Conservation (phyloP, 2,329 filamentous ascomycete species). For the Hortaea werneckii region DNA sequence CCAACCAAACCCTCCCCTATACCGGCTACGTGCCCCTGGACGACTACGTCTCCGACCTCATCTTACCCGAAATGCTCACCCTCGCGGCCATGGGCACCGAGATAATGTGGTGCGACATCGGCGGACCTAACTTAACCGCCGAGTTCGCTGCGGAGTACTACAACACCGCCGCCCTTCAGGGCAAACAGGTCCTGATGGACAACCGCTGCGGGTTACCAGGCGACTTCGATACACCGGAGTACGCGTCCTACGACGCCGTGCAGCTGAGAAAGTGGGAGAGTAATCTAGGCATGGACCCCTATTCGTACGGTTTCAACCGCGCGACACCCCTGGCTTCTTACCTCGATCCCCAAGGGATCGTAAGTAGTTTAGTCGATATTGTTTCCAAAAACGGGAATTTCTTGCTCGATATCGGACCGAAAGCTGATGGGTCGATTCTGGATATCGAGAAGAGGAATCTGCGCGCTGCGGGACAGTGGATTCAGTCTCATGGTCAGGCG, state of each 20-base stretch:
- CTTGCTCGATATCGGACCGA: slow-evolving; percentile 46
- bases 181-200: slow-evolving; percentile 46
- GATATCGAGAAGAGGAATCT: slow-evolving; percentile 40
- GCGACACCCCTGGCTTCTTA: slow-evolving; percentile 41
- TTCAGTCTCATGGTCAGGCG: slow-evolving; percentile 43
- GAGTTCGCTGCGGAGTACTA: slow-evolving; percentile 35
- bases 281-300: slow-evolving; percentile 51
- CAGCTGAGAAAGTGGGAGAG: slow-evolving; percentile 51
- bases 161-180: slow-evolving; percentile 29
- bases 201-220: slow-evolving; percentile 46
- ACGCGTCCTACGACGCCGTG: slow-evolving; percentile 39
- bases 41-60: slow-evolving; percentile 33
- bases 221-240: slow-evolving; percentile 54
- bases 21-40: slow-evolving; percentile 33
- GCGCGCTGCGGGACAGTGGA: slow-evolving; percentile 44
- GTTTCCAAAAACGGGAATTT: slow-evolving; percentile 48
- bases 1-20: slow-evolving; percentile 33
- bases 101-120: slow-evolving; percentile 41
- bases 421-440: slow-evolving; percentile 45
- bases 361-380: slow-evolving; percentile 43
- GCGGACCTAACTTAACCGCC: slow-evolving; percentile 34
- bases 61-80: slow-evolving; percentile 36
- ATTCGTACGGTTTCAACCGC: slow-evolving; percentile 49
- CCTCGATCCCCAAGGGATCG: slow-evolving; percentile 42
- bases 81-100: slow-evolving; percentile 34